Evolutionary conservation across 208 protist genomes (phyloP), one percentile per base, ranked within the genome.

Genomic region (Trypanosoma mega): DNA sequence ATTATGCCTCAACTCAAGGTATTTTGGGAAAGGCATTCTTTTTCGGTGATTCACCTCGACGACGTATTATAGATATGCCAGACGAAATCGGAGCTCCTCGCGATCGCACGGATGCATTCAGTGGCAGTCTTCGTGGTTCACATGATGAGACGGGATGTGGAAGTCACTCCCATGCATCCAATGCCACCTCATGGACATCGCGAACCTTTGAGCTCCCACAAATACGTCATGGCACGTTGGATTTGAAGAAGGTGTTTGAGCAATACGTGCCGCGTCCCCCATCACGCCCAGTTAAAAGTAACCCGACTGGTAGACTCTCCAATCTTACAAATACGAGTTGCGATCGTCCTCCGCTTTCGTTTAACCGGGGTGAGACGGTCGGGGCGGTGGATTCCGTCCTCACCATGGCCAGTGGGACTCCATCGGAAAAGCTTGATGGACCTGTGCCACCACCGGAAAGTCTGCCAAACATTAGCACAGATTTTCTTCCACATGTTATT

Each of bases 21-120:
- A 72, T 92, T 48, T 53, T 67, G 62, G 67, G 67, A 3, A 71
- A 82, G 26, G 39, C 88, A 27, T 74, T 92, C 41, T 68, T 74
- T 39, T 54, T 79, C 34, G 68, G 31, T 29, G 29, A 62, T n/a
- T 30, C 47, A 8, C 18, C 31, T 0, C 55, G 48, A 31, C 56
- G 72, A 20, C n/a, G n/a, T n/a, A n/a, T n/a, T n/a, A n/a, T n/a
- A n/a, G n/a, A n/a, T n/a, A n/a, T n/a, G n/a, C n/a, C n/a, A n/a
- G n/a, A n/a, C n/a, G n/a, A n/a, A n/a, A n/a, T n/a, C n/a, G n/a
- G n/a, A n/a, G n/a, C n/a, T n/a, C n/a, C n/a, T n/a, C n/a, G n/a
- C n/a, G n/a, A n/a, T n/a, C n/a, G n/a, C n/a, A n/a, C n/a, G n/a
- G n/a, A n/a, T n/a, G n/a, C n/a, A n/a, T n/a, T n/a, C n/a, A 21